Base-by-base conservation (phyloP, 805 yeast genomes). In the Saccharomycopsis sp. region DNA sequence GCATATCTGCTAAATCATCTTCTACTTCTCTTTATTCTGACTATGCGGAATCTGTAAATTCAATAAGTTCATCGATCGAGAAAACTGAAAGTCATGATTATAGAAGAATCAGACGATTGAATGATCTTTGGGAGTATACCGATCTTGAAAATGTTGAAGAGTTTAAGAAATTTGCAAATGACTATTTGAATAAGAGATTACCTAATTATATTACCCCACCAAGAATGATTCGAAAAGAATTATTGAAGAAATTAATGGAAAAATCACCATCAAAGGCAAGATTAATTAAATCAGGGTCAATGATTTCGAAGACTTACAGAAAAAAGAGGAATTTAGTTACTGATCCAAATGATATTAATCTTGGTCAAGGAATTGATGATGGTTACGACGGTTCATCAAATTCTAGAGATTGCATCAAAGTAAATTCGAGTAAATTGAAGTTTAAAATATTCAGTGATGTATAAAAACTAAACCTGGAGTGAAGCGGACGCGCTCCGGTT, bases 201-300 rank as follows among this genome's bases (percentile, higher is more conserved):
- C 50, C 50, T 5, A 17, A 22, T 9, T 45, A 19, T 27, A 26
- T 45, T 16, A 45, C 50, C 16, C 50, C 50, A 29, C 50, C 50
- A 26, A 29, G 50, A 32, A 26, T 16, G 16, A 31, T 45, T 9
- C n/a, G 29, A n/a, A 45, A 45, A 21, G 11, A 34, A 8, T 13
- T 32, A 17, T 13, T 44, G 14, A 28, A 16, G n/a, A 21, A 17
- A 3, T 21, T 42, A 4, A 26, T 35, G 8, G 29, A 26, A 26
- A 13, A 26, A 26, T 26, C 29, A 9, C 29, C 29, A n/a, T n/a
- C n/a, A n/a, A n/a, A n/a, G n/a, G n/a, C n/a, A n/a, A n/a, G n/a
- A n/a, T n/a, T n/a, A n/a, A n/a, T n/a, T n/a, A n/a, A n/a, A n/a
- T n/a, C n/a, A n/a, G n/a, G n/a, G n/a, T n/a, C n/a, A n/a, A n/a